These are phyloP conservation scores for Rhododendron ovatum DNA, from an alignment of 148 eudicot species.

Conservation along the genomic window DNA sequence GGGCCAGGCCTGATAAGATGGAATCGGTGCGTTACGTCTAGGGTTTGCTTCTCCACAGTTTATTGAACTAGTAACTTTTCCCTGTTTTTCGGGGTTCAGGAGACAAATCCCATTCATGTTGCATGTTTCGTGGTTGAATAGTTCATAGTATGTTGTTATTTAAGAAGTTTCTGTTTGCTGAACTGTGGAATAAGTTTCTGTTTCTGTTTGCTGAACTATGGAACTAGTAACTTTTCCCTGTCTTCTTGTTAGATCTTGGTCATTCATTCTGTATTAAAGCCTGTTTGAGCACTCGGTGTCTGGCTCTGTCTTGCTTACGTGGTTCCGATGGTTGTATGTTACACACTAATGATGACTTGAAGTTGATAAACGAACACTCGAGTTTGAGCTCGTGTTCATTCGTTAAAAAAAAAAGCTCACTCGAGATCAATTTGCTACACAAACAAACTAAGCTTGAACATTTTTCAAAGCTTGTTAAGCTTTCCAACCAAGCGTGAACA, in stretches of 20 bases:
- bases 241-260: background rate
- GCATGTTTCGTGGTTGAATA: too few relatives aligned
- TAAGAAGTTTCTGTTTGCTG: background rate
- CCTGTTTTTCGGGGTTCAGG: too few relatives aligned
- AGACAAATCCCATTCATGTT: too few relatives aligned
- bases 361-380: background rate
- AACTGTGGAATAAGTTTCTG: background rate
- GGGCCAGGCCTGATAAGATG: too few relatives aligned
- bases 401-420: background rate
- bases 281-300: background rate
- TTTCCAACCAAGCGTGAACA: too few relatives aligned
- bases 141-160: background rate
- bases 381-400: background rate
- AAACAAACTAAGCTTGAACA: background rate
- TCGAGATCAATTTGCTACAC: too few relatives aligned
- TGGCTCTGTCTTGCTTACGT: background rate
- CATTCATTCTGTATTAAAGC: background rate
- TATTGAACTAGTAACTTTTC: too few relatives aligned
- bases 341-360: background rate
- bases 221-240: too few relatives aligned
- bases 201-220: too few relatives aligned
- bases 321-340: slow-evolving; percentile 23
- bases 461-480: too few relatives aligned
- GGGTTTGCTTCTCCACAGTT: too few relatives aligned
- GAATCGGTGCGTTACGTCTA: too few relatives aligned